A percentile compares a stretch with the other conserved stretches of the same genome.
Conservation (phyloP, 441 rosid species). For the Melastoma candidum region DNA sequence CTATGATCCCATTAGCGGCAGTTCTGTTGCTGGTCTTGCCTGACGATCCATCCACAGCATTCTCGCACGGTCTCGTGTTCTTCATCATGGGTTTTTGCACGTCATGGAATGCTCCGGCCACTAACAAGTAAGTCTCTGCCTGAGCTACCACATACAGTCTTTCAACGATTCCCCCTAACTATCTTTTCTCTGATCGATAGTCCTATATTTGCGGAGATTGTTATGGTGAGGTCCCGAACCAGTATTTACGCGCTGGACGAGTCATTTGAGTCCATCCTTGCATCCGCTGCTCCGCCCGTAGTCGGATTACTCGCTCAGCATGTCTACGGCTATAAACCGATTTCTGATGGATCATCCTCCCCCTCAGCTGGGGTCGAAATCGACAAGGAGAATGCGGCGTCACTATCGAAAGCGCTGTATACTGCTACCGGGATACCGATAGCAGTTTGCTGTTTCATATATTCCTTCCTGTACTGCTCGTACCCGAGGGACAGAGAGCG, state of each 20-base stretch:
- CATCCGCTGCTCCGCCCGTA: constrained; percentile 63
- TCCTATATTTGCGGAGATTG: constrained; percentile 65
- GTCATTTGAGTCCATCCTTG: constrained; percentile 47
- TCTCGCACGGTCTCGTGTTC: constrained; percentile 40
- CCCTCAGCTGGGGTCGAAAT: constrained; percentile 27
- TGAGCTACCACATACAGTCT: too few relatives aligned
- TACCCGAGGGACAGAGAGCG: constrained; percentile 50
- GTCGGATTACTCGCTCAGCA: constrained; percentile 57
- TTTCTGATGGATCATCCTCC: constrained; percentile 11
- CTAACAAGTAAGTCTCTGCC: too few relatives aligned
- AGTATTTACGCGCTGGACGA: constrained; percentile 56
- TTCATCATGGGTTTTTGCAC: constrained; percentile 2
- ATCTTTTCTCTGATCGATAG: constrained; percentile 16
- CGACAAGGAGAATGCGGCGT: constrained; percentile 45
- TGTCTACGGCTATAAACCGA: constrained; percentile 49
- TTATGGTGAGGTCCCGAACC: constrained; percentile 54
- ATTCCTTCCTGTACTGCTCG: constrained; percentile 44
- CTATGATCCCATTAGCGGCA: constrained; percentile 74
- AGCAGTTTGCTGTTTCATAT: constrained; percentile 47
- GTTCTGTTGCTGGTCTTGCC: constrained; percentile 58
- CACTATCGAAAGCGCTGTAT: constrained; percentile 51
- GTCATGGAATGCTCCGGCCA: too few relatives aligned
- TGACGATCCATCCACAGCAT: constrained; percentile 52
- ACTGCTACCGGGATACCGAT: constrained; percentile 52
- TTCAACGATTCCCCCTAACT: too few relatives aligned